Evolutionary conservation across 2,329 filamentous ascomycete species (phyloP).

Genomic region (Talaromyces pinophilus): DNA sequence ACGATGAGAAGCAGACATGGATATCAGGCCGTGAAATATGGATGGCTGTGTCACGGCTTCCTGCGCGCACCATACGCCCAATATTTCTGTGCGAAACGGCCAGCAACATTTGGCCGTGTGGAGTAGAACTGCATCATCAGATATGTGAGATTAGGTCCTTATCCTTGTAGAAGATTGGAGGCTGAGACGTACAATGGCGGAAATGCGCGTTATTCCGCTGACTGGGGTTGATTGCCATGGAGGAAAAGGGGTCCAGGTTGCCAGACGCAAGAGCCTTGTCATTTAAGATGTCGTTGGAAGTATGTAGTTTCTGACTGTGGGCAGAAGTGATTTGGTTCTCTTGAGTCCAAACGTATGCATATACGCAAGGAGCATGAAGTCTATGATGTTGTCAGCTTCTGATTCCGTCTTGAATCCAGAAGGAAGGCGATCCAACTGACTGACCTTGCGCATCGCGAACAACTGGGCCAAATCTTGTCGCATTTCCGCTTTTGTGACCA

Average conservation of each 20-base stretch:
- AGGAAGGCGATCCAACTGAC: not conserved
- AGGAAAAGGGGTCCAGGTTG: not conserved
- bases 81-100: not conserved
- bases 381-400: not conserved
- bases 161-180: not conserved
- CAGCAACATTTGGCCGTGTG: not conserved
- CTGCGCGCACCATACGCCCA: not conserved
- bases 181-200: not conserved
- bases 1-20: not conserved
- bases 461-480: conserved; percentile 1
- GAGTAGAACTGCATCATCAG: not conserved
- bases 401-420: not conserved
- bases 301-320: not conserved
- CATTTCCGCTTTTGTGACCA: conserved; percentile 13
- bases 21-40: not conserved
- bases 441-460: not conserved
- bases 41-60: not conserved
- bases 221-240: not conserved
- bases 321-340: not conserved
- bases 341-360: not conserved
- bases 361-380: not conserved
- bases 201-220: not conserved
- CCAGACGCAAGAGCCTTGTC: not conserved
- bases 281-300: not conserved
- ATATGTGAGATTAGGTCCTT: not conserved